Evolutionary conservation across 2,329 filamentous ascomycete genomes (phyloP).

Genomic region (Fusarium multiceps): DNA sequence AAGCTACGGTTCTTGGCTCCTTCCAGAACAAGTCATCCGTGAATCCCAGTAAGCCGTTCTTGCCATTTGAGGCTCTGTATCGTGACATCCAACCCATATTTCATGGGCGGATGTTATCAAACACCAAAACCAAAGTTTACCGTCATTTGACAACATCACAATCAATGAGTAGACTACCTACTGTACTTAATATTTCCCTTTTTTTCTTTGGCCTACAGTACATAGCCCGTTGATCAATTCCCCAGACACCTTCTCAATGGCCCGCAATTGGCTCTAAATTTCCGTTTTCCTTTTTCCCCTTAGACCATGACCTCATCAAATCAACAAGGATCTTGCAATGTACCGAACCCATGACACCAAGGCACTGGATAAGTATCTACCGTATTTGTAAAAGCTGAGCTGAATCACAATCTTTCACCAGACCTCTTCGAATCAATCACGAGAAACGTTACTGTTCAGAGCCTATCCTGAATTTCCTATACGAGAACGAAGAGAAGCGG

Average conservation of each 20-base stretch:
- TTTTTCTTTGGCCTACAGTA: conserved; percentile 1
- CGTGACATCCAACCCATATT: background rate
- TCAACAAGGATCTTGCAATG: conserved; percentile 1
- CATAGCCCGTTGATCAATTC: conserved; percentile 28
- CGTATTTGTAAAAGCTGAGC: background rate
- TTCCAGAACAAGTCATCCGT: conserved; percentile 29
- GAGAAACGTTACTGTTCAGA: background rate
- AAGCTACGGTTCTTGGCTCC: conserved; percentile 26
- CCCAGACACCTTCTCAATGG: conserved; percentile 26
- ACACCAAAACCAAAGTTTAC: background rate
- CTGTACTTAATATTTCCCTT: background rate
- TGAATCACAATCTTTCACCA: background rate
- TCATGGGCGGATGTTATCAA: background rate
- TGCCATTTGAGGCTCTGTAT: conserved; percentile 15
- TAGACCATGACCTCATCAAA: conserved; percentile 43
- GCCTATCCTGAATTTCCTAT: background rate
- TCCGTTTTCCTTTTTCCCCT: conserved; percentile 24
- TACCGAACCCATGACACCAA: conserved; percentile 11
- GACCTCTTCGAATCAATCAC: background rate
- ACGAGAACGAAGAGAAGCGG: conserved; percentile 20
- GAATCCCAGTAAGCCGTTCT: conserved; percentile 1
- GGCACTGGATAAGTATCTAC: conserved; percentile 1
- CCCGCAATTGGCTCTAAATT: conserved; percentile 33
- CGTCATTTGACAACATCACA: conserved; percentile 4
- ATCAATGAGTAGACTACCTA: background rate